phyloP scores from a whole-genome alignment of 352 stramenopile species.

The Phytophthora foliorum region DNA sequence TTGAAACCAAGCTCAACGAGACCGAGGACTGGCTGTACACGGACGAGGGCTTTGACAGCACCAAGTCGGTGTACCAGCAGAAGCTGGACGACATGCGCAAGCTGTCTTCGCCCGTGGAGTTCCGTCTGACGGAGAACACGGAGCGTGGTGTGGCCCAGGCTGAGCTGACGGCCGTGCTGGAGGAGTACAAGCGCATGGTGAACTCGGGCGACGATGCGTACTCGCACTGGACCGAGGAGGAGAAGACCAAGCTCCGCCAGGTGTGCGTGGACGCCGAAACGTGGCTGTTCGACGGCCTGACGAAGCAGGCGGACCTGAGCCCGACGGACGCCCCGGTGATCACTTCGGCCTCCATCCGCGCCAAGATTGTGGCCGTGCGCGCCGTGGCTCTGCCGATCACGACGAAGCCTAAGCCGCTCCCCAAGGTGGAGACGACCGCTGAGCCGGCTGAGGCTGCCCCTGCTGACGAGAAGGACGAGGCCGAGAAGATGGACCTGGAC shows the following conservation, averaged over 20 bases:
- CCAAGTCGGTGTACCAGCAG: slow-evolving; percentile 96
- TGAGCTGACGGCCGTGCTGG: slow-evolving; percentile 93
- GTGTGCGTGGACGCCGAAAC: slow-evolving; percentile 89
- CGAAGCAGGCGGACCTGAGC: slow-evolving; percentile 93
- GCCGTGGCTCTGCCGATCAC: slow-evolving; percentile 94
- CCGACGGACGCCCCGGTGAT: slow-evolving; percentile 93
- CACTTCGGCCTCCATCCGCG: slow-evolving; percentile 90
- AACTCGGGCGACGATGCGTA: slow-evolving; percentile 95
- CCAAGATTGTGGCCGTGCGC: slow-evolving; percentile 92
- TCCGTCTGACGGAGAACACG: slow-evolving; percentile 92
- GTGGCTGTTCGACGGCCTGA: slow-evolving; percentile 97
- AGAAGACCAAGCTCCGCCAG: slow-evolving; percentile 94
- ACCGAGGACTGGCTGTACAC: slow-evolving; percentile 99
- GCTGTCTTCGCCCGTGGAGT: slow-evolving; percentile 94
- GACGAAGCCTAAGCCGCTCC: slow-evolving; percentile 96
- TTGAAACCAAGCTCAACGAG: slow-evolving; percentile 92
- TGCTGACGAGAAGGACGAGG: slow-evolving; percentile 52
- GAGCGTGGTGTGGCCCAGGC: slow-evolving; percentile 89
- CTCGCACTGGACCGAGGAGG: slow-evolving; percentile 96
- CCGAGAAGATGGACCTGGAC: slow-evolving; percentile 90
- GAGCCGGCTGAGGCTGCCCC: slow-evolving; percentile 48
- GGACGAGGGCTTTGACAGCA: slow-evolving; percentile 98
- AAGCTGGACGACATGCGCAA: slow-evolving; percentile 97
- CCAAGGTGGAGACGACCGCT: slow-evolving; percentile 78
- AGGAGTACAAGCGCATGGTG: slow-evolving; percentile 96